Evolutionary conservation across 108 stramenopile species (phyloP), one percentile per base, ranked within the genome.

Genomic region (Pelagomonas calceolata): DNA sequence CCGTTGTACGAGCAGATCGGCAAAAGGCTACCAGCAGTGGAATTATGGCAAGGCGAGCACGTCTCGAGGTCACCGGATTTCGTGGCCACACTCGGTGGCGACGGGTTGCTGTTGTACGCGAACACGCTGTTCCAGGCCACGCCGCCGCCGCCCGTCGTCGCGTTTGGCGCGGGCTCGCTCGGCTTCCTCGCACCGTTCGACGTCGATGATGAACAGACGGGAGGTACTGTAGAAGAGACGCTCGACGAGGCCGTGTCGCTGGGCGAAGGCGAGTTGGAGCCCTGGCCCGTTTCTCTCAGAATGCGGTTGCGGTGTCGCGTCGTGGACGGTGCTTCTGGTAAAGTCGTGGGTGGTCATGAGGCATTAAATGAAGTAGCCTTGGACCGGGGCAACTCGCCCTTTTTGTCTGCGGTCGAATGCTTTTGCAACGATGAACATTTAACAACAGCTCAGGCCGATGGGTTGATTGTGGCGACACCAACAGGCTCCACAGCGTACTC

Each of bases 291-390:
- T 60, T 89, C 91, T 3, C 89, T 94, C 74, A 78, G 95, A 36
- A 96, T 95, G 94, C 83, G 95, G 64, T 77, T 96, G 36, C 85
- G 90, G 70, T 92, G 91, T 70, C 79, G 88, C 16, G 84, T 97
- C 37, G 76, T 92, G 34, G 82, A 80, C 44, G 75, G 65, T 9
- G 73, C 72, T 34, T 84, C 90, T 69, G 92, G 91, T 34, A 73
- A 82, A 18, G 75, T 90, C 30, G 73, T 72, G 17, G 79, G 82
- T 30, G 77, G 88, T 0, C 93, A 82, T 82, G 90, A 86, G 79
- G 95, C 94, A 4, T 78, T 98, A 64, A 98, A 98, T 78, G 97
- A 98, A 79, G 92, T 95, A 26, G 93, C 91, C 21, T 87, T 98
- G 71, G 94, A 95, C 82, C 79, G 94, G 35, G 94, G 97, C n/a